Percentiles rank a stretch among this genome's conserved stretches.
Conservation (phyloP, 202 grass and related monocot genomes). For the Setaria italica region DNA sequence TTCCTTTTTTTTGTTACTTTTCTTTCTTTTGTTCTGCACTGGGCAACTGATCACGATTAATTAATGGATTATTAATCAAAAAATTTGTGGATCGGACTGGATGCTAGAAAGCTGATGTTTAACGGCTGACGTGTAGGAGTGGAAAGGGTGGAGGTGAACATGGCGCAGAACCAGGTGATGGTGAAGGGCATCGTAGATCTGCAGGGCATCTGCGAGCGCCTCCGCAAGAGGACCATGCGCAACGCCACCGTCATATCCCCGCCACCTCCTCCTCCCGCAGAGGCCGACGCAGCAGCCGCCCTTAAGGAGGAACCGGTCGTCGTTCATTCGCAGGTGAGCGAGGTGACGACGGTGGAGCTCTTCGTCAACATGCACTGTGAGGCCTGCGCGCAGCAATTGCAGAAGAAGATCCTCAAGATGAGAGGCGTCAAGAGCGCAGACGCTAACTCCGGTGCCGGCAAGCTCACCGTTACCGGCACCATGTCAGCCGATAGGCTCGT, state of each 20-base stretch:
- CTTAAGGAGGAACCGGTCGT: not conserved
- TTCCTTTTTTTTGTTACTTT: too few relatives aligned
- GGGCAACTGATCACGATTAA: not conserved
- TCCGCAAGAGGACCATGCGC: conserved; percentile 70
- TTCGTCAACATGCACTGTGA: conserved; percentile 92
- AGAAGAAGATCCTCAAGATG: conserved; percentile 70
- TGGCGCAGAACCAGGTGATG: conserved; percentile 63
- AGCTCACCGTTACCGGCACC: conserved; percentile 65
- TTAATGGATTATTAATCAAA: too few relatives aligned
- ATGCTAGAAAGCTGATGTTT: not conserved
- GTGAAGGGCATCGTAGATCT: conserved; percentile 81
- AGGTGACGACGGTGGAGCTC: conserved; percentile 65
- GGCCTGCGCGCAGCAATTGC: conserved; percentile 75
- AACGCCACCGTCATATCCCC: conserved; percentile 65
- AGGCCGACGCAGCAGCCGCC: not conserved
- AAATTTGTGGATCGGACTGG: too few relatives aligned
- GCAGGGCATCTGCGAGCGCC: conserved; percentile 54
- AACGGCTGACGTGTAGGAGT: conserved; percentile 44
- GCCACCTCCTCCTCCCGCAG: conserved; percentile 13
- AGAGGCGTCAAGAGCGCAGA: conserved; percentile 63
- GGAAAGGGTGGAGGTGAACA: conserved; percentile 63
- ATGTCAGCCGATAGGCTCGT: conserved; percentile 49
- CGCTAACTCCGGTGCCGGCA: conserved; percentile 51
- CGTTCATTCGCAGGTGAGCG: conserved; percentile 55
- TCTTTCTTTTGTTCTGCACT: not conserved